Conservation (phyloP, 768 basidiomycete species). For the Asterophora parasitica region DNA sequence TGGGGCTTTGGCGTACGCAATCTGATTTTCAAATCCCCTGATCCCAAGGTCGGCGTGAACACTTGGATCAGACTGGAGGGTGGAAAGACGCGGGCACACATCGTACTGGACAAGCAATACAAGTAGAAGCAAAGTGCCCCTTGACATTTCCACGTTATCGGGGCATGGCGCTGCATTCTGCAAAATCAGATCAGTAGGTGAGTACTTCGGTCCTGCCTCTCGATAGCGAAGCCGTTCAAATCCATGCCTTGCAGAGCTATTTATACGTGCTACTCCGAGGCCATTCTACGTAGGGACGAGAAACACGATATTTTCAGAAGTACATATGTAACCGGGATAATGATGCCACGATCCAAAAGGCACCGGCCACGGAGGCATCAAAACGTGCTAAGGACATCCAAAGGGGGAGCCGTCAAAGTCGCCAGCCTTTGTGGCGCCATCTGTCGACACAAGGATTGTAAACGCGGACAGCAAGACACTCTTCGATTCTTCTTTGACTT, state of each 20-base stretch:
- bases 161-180: too few relatives aligned
- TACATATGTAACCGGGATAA: slow-evolving; percentile 25
- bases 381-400: slow-evolving; percentile 13
- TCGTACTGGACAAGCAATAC: slow-evolving; percentile 44
- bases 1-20: slow-evolving; percentile 70
- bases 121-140: background rate
- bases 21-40: slow-evolving; percentile 48
- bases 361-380: slow-evolving; percentile 4
- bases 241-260: too few relatives aligned
- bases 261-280: too few relatives aligned
- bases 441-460: slow-evolving; percentile 31
- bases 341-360: slow-evolving; percentile 2
- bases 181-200: too few relatives aligned
- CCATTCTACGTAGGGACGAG: too few relatives aligned
- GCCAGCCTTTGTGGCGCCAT: slow-evolving; percentile 24
- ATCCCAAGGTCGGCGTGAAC: slow-evolving; percentile 42
- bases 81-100: slow-evolving; percentile 51
- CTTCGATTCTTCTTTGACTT: slow-evolving; percentile 19
- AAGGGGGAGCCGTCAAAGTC: slow-evolving; percentile 22
- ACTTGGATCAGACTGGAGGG: slow-evolving; percentile 65
- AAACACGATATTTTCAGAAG: too few relatives aligned
- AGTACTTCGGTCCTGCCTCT: too few relatives aligned
- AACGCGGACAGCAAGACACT: slow-evolving; percentile 29
- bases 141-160: too few relatives aligned
- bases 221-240: too few relatives aligned